phyloP scores from a whole-genome alignment of 495 filamentous ascomycete genomes.

The Xylaria sp. region DNA sequence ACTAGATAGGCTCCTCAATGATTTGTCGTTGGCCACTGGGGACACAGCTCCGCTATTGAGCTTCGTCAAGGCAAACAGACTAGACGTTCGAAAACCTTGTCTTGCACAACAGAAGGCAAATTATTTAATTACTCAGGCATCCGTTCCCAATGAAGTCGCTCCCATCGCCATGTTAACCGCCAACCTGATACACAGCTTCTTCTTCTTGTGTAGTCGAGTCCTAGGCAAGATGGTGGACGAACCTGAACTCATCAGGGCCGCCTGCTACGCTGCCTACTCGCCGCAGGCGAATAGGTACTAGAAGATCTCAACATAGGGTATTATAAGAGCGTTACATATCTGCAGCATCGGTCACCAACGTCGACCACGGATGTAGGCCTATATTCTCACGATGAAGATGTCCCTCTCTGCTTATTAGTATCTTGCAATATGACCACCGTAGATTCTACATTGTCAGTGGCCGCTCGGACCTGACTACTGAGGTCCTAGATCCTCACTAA shows the following conservation, averaged over 20 bases:
- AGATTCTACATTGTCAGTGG: not conserved
- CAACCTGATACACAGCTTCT: not conserved
- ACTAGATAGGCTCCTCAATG: no score
- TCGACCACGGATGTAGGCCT: not conserved
- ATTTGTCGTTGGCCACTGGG: no score
- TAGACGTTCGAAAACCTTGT: no score
- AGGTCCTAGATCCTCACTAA: not conserved
- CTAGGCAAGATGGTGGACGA: not conserved
- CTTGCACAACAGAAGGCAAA: no score
- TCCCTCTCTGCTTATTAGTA: not conserved
- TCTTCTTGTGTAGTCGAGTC: not conserved
- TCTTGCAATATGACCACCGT: not conserved
- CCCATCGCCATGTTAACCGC: not conserved
- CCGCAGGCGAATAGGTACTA: no score
- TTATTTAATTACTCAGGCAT: not conserved
- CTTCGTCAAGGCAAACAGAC: no score
- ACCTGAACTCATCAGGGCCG: not conserved
- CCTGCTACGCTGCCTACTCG: not conserved
- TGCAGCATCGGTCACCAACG: not conserved
- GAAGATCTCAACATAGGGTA: not conserved
- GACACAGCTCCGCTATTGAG: no score
- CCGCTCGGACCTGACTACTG: not conserved
- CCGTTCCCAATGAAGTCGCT: not conserved
- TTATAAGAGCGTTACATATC: not conserved
- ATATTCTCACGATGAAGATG: not conserved